Base-by-base conservation (phyloP, 805 yeast genomes). In the Candida adriatica region DNA sequence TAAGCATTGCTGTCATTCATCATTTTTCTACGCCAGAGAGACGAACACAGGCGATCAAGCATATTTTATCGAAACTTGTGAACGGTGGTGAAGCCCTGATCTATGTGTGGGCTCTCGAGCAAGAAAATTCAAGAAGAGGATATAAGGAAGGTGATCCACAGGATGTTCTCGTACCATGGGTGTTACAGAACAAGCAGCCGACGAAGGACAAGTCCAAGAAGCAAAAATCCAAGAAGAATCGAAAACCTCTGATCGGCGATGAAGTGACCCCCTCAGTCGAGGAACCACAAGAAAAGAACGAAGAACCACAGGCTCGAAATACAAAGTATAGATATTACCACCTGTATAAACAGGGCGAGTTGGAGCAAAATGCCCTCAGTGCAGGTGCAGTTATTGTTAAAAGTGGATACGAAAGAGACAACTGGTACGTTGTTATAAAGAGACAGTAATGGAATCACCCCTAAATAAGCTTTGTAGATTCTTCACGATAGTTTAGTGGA, bases 71-170 rank as follows among this genome's bases (percentile, higher is more conserved):
- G 14, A 72, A 72, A 37, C 53, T 92, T 32, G 64, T 55, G 25
- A 33, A 41, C 0, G 75, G 75, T 1, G 96, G 95, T 1, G 70
- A 68, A 31, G 82, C 85, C 0, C 59, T 92, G 46, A 71, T 92
- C 6, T 92, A 90, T 54, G 94, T 94, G 31, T 92, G 98, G 98
- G 98, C 98, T 0, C 58, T 92, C 31, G 98, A 92, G 43, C 98
- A 92, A 55, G 82, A 79, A 35, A 69, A 66, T 16, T 82, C 95
- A 0, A 67, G 96, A 44, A 68, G 97, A 46, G 97, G 97, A 0
- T 92, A 86, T 59, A 78, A 81, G 42, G 88, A 77, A 44, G 94
- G 94, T 8, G 87, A 81, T 74, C 87, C 82, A 33, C 97, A 85
- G 53, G 98, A 92, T 52, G 83, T 90, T 1, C 59, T 92, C 47